Evolutionary conservation across 2,329 filamentous ascomycete genomes (phyloP), one percentile per base, ranked within the genome.

Genomic region (Didymella glomerata): DNA sequence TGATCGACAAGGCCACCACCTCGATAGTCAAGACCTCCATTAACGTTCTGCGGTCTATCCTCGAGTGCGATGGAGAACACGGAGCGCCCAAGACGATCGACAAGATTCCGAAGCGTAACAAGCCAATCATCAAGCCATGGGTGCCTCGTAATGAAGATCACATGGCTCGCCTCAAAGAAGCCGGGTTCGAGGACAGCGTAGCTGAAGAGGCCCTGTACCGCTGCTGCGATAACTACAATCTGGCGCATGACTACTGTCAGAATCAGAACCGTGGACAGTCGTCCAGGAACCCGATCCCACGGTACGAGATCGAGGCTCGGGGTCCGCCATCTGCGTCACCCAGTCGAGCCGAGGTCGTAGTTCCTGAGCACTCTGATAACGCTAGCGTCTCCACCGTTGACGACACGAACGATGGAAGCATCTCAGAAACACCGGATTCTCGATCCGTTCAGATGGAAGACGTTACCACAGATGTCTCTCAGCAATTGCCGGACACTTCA

Each of bases 131-230:
- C 50, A 85, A 81, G 62, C 78, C 79, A 18, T 88, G 88, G 73
- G 80, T 81, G 42, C 75, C 85, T 16, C 75, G 76, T 25, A 82
- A 81, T 57, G 69, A 69, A 13, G 83, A 85, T 0, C 68, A 75
- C 18, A 61, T 81, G 28, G 63, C 70, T 2, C 80, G 79, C 27
- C 70, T 87, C 18, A 77, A 74, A 46, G 80, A 82, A 9, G 59
- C 48, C 28, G 80, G 81, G 54, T 83, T 82, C 1, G 86, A 87
- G 20, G 80, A 84, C 42, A 85, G 86, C 13, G 81, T 97, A 51
- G 89, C 85, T 7, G 84, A 85, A 30, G 94, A 98, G 77, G 93
- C 91, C 28, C 80, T 95, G 0, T 97, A 92, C 75, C 88, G 94
- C 54, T 91, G 91, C 68, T 90, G 92, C 69, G 91, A 92, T 55